Conservation (phyloP, 768 basidiomycete species). For the Auricularia auricula-judae region DNA sequence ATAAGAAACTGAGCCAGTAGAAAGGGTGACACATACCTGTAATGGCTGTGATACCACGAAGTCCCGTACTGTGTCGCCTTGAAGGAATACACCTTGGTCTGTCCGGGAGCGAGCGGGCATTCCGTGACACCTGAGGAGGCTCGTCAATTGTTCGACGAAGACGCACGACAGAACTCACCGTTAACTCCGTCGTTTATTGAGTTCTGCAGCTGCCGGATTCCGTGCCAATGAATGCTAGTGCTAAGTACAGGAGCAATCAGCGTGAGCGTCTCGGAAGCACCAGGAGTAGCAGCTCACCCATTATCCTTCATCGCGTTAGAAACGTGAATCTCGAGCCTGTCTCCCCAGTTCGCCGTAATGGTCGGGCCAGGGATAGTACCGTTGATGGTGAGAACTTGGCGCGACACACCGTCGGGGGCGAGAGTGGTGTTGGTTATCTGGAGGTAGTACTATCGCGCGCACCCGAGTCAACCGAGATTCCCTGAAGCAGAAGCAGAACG, state of each 20-base stretch:
- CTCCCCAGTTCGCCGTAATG: neutral
- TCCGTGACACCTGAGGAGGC: neutral
- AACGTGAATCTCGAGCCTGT: neutral
- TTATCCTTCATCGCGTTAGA: neutral
- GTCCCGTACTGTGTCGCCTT: neutral
- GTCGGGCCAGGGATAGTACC: neutral
- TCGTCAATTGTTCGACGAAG: neutral
- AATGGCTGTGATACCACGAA: neutral
- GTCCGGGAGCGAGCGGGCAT: neutral
- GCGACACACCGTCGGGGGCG: conserved; percentile 4
- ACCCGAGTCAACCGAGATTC: neutral
- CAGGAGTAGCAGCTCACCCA: neutral
- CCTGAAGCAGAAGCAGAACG: neutral
- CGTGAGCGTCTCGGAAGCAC: neutral
- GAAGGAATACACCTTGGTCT: neutral
- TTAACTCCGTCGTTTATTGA: neutral
- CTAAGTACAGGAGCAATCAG: neutral
- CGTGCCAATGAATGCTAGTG: conserved; percentile 6
- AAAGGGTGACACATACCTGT: neutral
- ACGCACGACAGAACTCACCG: neutral
- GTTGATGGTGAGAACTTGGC: neutral
- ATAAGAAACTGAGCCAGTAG: neutral
- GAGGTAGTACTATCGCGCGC: neutral
- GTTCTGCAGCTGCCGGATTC: neutral
- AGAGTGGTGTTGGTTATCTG: conserved; percentile 3